These are phyloP conservation scores for Cercospora canescens DNA, from an alignment of 2,329 filamentous ascomycete genomes.

Conservation along the genomic window DNA sequence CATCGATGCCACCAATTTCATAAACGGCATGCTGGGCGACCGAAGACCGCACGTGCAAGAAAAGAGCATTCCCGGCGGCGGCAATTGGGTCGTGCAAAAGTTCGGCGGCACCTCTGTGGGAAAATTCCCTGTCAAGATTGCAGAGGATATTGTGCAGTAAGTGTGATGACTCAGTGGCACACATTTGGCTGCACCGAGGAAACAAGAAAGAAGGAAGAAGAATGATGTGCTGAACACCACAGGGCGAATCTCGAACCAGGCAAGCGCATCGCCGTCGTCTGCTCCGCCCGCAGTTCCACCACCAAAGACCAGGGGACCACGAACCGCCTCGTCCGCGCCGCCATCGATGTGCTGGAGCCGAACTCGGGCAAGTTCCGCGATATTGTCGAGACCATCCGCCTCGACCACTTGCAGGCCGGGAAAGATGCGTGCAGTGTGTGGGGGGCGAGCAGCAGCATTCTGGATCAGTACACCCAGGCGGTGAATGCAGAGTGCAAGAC, in stretches of 20 bases:
- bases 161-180: conserved; percentile 17
- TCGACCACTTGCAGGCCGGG: conserved; percentile 77
- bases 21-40: conserved; percentile 27
- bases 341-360: conserved; percentile 45
- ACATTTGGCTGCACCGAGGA: background rate
- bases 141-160: conserved; percentile 62
- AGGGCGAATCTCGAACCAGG: conserved; percentile 52
- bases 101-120: conserved; percentile 95
- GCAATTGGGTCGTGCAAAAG: conserved; percentile 83
- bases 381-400: conserved; percentile 77
- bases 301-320: conserved; percentile 96
- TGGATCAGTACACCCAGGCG: conserved; percentile 60
- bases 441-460: conserved; percentile 37
- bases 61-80: conserved; percentile 50
- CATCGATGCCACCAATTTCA: conserved; percentile 27
- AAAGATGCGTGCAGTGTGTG: conserved; percentile 43
- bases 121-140: conserved; percentile 72
- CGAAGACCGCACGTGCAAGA: conserved; percentile 45
- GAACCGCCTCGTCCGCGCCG: conserved; percentile 63
- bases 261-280: conserved; percentile 86
- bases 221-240: conserved; percentile 28
- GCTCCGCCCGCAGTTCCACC: conserved; percentile 89
- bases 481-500: conserved; percentile 79
- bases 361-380: conserved; percentile 61
- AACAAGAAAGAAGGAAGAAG: no score